These are phyloP conservation scores for Magnaporthales sp. DNA, from an alignment of 2,329 filamentous ascomycete species.

Conservation along the genomic window DNA sequence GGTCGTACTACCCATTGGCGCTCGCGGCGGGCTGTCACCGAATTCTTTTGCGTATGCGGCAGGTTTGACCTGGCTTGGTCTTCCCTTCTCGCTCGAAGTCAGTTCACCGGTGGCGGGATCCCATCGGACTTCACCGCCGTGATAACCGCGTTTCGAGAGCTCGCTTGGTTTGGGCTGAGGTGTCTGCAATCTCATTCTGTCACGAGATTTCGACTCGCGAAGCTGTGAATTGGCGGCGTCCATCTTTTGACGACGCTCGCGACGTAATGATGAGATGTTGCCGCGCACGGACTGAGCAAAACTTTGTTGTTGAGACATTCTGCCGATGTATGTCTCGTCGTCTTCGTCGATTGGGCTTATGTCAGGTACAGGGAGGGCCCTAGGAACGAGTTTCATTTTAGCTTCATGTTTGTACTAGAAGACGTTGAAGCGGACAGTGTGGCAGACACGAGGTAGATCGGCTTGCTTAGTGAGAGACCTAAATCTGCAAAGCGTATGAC, in stretches of 20 bases:
- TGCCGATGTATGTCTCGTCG: constrained; percentile 14
- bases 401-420: background rate
- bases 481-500: background rate
- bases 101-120: constrained; percentile 60
- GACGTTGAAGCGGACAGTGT: background rate
- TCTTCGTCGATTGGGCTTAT: constrained; percentile 39
- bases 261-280: constrained; percentile 44
- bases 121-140: constrained; percentile 42
- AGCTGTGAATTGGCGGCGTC: constrained; percentile 26
- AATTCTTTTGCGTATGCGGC: constrained; percentile 35
- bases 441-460: background rate
- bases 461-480: background rate
- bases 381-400: background rate
- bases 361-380: background rate
- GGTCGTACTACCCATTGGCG: background rate
- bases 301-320: constrained; percentile 18
- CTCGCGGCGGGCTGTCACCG: constrained; percentile 17
- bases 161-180: constrained; percentile 14
- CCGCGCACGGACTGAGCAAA: constrained; percentile 11
- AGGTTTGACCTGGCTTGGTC: constrained; percentile 47
- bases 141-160: constrained; percentile 12
- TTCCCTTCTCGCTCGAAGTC: constrained; percentile 46
- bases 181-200: constrained; percentile 21
- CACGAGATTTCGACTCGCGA: constrained; percentile 29
- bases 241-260: constrained; percentile 37